Base-by-base conservation (phyloP, 495 filamentous ascomycete genomes). In the Cercophora sp. region DNA sequence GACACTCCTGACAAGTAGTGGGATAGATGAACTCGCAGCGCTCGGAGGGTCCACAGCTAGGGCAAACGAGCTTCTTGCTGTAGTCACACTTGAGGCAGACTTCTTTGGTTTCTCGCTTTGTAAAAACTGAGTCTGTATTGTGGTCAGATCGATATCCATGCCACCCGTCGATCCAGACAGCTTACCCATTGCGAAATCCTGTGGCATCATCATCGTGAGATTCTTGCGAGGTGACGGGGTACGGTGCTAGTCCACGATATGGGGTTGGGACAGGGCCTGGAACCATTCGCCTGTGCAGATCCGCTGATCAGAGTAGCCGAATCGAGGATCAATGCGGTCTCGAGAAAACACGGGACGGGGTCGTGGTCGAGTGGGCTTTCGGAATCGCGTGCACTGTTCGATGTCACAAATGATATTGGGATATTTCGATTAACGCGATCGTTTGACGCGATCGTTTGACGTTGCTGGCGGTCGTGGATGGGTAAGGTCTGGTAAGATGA, bases 21-120 rank as follows among this genome's bases (percentile, higher is more conserved):
- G 68, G 55, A n/a, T 63, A 48, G n/a, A 61, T 67, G 37, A 71
- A 67, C 51, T 63, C 61, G 51, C 75, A 78, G 36, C 51, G 35
- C 11, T 52, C 49, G 8, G 35, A 57, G 18, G 63, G 58, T 13
- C 23, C 13, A 24, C 65, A 68, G 0, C 4, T 1, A 11, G 65
- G 65, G 36, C 65, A 68, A 4, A 58, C 51, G 22, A 66, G 58
- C 26, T 36, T 36, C 25, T 51, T 48, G 1, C 52, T 23, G 5
- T 55, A 32, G 43, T 66, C 59, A 59, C 65, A 68, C 5, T 26
- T 19, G 8, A 61, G 20, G 31, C 57, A 62, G 5, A 27, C 39
- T 23, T 65, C 55, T n/a, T n/a, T n/a, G n/a, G n/a, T n/a, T 25
- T 60, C 53, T 20, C 60, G 57, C 53, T 57, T 62, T 20, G 35